Percentiles rank a stretch among this genome's conserved stretches.
Evolutionary conservation across 75 land plant species (phyloP).

Genomic region (Sequoiadendron giganteum): DNA sequence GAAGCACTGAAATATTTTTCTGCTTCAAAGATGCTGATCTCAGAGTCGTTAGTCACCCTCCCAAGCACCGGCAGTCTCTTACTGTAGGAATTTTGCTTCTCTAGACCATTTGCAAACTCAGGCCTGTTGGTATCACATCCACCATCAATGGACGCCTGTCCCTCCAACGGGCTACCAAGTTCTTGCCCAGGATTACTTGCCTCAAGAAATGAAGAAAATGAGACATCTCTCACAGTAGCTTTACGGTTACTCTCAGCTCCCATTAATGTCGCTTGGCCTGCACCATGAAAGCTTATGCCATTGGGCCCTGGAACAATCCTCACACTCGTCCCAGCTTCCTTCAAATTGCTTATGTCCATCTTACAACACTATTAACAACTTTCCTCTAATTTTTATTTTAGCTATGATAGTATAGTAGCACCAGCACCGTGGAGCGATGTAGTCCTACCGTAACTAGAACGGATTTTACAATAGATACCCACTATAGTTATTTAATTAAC

Average conservation of each 20-base stretch:
- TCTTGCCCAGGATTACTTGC: background rate
- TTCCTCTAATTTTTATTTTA: background rate
- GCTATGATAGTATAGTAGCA: no score
- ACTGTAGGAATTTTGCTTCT: background rate
- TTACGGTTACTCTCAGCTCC: no score
- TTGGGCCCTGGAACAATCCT: slow-evolving; percentile 11
- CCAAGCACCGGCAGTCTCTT: background rate
- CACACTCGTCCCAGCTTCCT: background rate
- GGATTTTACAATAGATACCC: background rate
- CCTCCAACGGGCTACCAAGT: background rate
- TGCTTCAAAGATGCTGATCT: slow-evolving; percentile 10
- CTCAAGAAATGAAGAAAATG: slow-evolving; percentile 3
- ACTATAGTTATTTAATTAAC: background rate
- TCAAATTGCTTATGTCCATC: background rate
- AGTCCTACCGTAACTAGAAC: no score
- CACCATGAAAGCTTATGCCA: slow-evolving; percentile 3
- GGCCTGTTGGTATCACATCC: background rate
- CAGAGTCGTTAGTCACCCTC: background rate
- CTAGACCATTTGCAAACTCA: background rate
- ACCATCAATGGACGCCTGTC: background rate
- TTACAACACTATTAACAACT: background rate
- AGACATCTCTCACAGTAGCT: background rate
- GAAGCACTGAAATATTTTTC: slow-evolving; percentile 5
- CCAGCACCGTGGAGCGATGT: no score
- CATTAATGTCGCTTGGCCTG: background rate